Evolutionary conservation across 139 green algal genomes (phyloP), one percentile per base, ranked within the genome.

Genomic region (Auxenochlorella pyrenoidosa): DNA sequence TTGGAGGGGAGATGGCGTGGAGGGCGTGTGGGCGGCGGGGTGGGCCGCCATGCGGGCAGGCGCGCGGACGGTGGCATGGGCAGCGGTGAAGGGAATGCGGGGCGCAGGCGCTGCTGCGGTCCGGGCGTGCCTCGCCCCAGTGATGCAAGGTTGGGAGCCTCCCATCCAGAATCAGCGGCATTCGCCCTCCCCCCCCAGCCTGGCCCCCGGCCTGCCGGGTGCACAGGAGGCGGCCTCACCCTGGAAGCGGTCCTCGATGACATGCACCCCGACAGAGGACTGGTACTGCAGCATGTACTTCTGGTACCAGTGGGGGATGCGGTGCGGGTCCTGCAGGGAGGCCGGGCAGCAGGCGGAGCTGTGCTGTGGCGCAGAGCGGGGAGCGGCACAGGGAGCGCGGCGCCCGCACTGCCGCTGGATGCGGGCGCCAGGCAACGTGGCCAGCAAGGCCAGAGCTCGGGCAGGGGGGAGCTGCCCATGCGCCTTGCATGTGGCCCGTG

Each of bases 201-300:
- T 47, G 38, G 28, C 63, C 3, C 2, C 15, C 63, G 10, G 63
- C 63, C 63, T 71, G 63, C 63, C 21, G 28, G 63, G 63, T 3
- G 63, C 63, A 68, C 60, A 32, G 60, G 60, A 18, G 21, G 60
- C 12, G 4, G 24, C 10, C 83, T 40, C 83, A 87, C 83, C 83
- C 38, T 54, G 88, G 72, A 86, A 94, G 38, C 92, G 75, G 88
- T 95, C 92, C 82, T 95, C 92, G 22, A 91, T 83, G 44, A 95
- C 80, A 59, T 91, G 91, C 36, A 92, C 79, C 75, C 79, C 54
- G 24, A 88, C 83, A 71, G 85, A 88, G 78, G 71, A 86, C 41
- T 81, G 79, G 40, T 89, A 90, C 38, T 88, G 28, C 47, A 82
- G 34, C 34, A 92, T 34, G 36, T 43, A 90, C 65, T 84, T 65